Conservation (phyloP, 768 basidiomycete species). For the Pisolithus tinctorius region DNA sequence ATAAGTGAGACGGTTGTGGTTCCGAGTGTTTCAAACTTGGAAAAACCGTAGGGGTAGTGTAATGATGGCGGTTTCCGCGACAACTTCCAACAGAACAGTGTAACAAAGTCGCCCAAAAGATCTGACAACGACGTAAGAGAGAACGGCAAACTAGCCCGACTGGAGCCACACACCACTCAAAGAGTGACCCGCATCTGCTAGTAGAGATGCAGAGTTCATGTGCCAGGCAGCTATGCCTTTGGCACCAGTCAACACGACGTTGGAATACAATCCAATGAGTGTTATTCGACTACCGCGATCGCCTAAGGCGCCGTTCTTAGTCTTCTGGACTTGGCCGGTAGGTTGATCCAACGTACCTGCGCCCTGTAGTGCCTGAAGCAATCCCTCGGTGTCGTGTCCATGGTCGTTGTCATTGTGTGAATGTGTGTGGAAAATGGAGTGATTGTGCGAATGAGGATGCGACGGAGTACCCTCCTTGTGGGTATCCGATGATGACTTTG, state of each 20-base stretch:
- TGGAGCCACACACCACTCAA: constrained; percentile 57
- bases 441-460: constrained; percentile 33
- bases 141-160: neutral
- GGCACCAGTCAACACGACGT: constrained; percentile 70
- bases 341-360: constrained; percentile 38
- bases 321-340: neutral
- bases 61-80: constrained; percentile 76
- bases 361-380: constrained; percentile 62
- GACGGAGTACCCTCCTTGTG: constrained; percentile 3
- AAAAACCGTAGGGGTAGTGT: constrained; percentile 81
- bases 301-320: constrained; percentile 32
- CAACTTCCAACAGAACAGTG: constrained; percentile 81
- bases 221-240: constrained; percentile 89
- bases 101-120: constrained; percentile 86
- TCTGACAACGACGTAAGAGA: constrained; percentile 36
- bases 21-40: constrained; percentile 93
- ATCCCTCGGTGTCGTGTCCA: constrained; percentile 54
- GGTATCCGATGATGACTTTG: constrained; percentile 12
- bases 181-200: constrained; percentile 94
- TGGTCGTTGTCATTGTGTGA: constrained; percentile 56
- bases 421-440: constrained; percentile 63
- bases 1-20: constrained; percentile 87
- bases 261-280: constrained; percentile 75
- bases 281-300: constrained; percentile 83
- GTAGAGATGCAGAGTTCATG: constrained; percentile 82